Evolutionary conservation across 352 stramenopile genomes (phyloP).

Genomic region (Globisporangium iwayamae): DNA sequence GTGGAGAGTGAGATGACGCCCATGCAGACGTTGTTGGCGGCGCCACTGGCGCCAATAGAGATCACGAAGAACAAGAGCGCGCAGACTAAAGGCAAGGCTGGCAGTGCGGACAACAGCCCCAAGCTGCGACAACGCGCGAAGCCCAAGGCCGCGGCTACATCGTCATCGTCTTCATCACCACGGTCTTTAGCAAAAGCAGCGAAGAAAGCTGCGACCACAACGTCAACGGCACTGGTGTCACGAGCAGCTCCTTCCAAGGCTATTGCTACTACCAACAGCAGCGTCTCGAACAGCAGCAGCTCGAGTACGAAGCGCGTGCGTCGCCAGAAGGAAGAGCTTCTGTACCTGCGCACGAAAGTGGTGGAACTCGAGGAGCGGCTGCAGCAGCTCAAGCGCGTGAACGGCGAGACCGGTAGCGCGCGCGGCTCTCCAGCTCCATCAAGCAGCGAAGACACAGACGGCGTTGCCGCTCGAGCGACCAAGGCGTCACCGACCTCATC

Average conservation of each 20-base stretch:
- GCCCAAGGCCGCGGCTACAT: neutral
- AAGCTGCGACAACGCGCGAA: slow-evolving; percentile 5
- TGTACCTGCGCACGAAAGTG: slow-evolving; percentile 21
- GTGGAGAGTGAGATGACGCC: neutral
- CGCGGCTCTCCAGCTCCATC: slow-evolving; percentile 9
- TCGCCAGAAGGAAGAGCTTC: slow-evolving; percentile 21
- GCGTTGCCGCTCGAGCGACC: neutral
- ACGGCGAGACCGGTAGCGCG: slow-evolving; percentile 3
- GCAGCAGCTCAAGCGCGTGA: slow-evolving; percentile 17
- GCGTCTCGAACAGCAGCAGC: slow-evolving; percentile 11
- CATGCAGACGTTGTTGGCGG: slow-evolving; percentile 15
- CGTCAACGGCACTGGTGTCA: neutral
- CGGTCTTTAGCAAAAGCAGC: neutral
- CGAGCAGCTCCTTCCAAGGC: neutral
- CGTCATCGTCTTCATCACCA: neutral
- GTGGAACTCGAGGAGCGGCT: slow-evolving; percentile 21
- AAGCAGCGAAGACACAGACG: slow-evolving; percentile 5
- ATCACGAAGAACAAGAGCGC: neutral
- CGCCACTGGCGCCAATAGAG: neutral
- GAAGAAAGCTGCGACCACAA: neutral
- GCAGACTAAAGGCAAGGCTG: neutral
- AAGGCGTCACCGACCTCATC: neutral
- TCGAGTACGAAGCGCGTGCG: slow-evolving; percentile 21
- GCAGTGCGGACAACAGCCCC: neutral
- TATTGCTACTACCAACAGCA: neutral